These are phyloP conservation scores for Sophora flavescens DNA, from an alignment of 306 rosid species.

Conservation along the genomic window DNA sequence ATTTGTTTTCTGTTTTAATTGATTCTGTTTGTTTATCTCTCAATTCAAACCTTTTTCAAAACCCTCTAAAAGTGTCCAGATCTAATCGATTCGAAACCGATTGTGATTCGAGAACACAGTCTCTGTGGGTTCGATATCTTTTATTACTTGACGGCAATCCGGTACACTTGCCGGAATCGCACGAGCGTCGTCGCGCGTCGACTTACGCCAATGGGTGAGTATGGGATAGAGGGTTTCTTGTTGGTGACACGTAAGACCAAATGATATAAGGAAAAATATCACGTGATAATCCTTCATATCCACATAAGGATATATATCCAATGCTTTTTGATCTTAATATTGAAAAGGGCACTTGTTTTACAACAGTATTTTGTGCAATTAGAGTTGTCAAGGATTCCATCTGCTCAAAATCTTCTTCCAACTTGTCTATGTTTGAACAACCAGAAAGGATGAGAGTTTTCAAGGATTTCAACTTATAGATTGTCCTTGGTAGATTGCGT, in stretches of 20 bases:
- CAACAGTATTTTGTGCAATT: constrained; percentile 49
- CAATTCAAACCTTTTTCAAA: too few relatives aligned
- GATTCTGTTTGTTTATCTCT: too few relatives aligned
- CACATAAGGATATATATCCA: constrained; percentile 47
- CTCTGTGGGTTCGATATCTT: too few relatives aligned
- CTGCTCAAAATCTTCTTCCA: constrained; percentile 46
- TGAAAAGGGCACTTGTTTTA: constrained; percentile 45
- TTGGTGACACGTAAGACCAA: constrained; percentile 51
- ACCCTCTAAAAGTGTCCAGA: too few relatives aligned
- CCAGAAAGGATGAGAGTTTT: constrained; percentile 49
- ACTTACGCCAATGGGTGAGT: too few relatives aligned
- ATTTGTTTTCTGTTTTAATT: too few relatives aligned
- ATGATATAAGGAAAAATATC: constrained; percentile 29
- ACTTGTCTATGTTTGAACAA: constrained; percentile 40
- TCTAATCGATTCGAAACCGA: too few relatives aligned
- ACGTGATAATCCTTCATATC: constrained; percentile 38
- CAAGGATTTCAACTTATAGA: constrained; percentile 45
- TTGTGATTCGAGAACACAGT: too few relatives aligned
- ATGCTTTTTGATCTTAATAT: constrained; percentile 38
- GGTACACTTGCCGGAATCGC: too few relatives aligned
- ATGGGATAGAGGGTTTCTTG: neutral
- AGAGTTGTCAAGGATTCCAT: constrained; percentile 44
- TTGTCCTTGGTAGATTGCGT: constrained; percentile 46
- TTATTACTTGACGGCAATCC: too few relatives aligned
- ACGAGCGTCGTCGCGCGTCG: too few relatives aligned